Conservation (phyloP, 805 yeast genomes). For the Kazachstania taianensis region DNA sequence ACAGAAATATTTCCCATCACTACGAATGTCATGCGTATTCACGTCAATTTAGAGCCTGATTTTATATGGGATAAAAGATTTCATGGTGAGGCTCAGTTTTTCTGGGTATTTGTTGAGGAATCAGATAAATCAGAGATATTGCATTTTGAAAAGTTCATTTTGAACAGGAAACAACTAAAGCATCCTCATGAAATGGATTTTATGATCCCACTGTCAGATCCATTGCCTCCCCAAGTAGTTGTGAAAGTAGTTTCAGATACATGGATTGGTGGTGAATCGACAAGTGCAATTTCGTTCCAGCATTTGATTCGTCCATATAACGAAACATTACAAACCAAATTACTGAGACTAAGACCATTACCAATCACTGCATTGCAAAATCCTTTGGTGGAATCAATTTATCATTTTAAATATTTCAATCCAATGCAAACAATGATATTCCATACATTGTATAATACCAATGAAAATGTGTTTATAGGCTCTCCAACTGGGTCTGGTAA, state of each 20-base stretch:
- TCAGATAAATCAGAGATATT: conserved; percentile 61
- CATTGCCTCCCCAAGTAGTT: conserved; percentile 81
- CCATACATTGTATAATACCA: conserved; percentile 73
- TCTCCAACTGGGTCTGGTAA: conserved; percentile 99
- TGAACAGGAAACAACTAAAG: conserved; percentile 47
- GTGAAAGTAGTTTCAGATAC: conserved; percentile 71
- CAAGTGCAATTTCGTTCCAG: conserved; percentile 73
- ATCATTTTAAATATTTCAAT: conserved; percentile 78
- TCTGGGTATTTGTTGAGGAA: conserved; percentile 91
- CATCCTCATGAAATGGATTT: conserved; percentile 69
- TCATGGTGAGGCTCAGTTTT: conserved; percentile 78
- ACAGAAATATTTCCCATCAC: conserved; percentile 88
- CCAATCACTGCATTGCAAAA: conserved; percentile 76
- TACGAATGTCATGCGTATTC: conserved; percentile 72
- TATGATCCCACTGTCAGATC: conserved; percentile 84
- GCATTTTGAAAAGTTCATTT: conserved; percentile 72
- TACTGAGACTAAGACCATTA: conserved; percentile 73
- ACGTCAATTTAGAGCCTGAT: conserved; percentile 58
- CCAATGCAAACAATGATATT: conserved; percentile 99
- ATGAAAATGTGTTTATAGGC: conserved; percentile 80
- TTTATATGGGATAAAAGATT: conserved; percentile 75
- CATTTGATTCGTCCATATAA: conserved; percentile 82
- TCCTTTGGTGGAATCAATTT: conserved; percentile 54
- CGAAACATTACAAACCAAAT: conserved; percentile 74
- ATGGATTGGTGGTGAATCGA: conserved; percentile 82